These are phyloP conservation scores for Ascochyta koolunga DNA, from an alignment of 2,329 filamentous ascomycete genomes.

Conservation along the genomic window DNA sequence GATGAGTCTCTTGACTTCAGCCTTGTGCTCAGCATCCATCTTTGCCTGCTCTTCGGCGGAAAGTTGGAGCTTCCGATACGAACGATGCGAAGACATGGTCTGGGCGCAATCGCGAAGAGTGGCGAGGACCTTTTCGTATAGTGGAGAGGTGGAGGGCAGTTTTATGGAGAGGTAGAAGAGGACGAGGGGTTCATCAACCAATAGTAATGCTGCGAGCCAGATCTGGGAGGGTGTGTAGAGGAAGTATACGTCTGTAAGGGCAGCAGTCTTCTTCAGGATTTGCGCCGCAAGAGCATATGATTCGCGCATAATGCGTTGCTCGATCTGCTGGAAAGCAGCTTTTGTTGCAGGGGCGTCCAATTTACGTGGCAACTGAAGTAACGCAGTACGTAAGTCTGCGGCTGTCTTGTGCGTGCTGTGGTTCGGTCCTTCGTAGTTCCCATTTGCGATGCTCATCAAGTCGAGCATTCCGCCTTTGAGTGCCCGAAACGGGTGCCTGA, in stretches of 20 bases:
- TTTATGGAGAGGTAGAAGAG: conserved; percentile 55
- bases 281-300: conserved; percentile 74
- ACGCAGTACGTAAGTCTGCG: conserved; percentile 33
- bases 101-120: conserved; percentile 49
- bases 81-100: conserved; percentile 44
- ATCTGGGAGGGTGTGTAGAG: conserved; percentile 95
- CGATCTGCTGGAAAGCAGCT: conserved; percentile 30
- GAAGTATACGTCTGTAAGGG: conserved; percentile 96
- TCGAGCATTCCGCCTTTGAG: conserved; percentile 88
- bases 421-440: conserved; percentile 55
- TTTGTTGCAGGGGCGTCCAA: conserved; percentile 20
- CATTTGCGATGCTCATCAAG: conserved; percentile 69
- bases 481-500: conserved; percentile 86
- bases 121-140: conserved; percentile 44
- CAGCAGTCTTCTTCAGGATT: conserved; percentile 66
- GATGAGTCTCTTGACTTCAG: conserved; percentile 57
- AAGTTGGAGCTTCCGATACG: conserved; percentile 22
- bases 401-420: conserved; percentile 21
- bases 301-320: conserved; percentile 56
- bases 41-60: conserved; percentile 37
- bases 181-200: conserved; percentile 72
- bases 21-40: conserved; percentile 55
- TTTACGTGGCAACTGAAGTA: conserved; percentile 36
- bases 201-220: conserved; percentile 79
- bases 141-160: conserved; percentile 39